A percentile compares a stretch with the other conserved stretches of the same genome.
phyloP scores from a whole-genome alignment of 2,329 filamentous ascomycete species.

The Ophiocordyceps robertsii region DNA sequence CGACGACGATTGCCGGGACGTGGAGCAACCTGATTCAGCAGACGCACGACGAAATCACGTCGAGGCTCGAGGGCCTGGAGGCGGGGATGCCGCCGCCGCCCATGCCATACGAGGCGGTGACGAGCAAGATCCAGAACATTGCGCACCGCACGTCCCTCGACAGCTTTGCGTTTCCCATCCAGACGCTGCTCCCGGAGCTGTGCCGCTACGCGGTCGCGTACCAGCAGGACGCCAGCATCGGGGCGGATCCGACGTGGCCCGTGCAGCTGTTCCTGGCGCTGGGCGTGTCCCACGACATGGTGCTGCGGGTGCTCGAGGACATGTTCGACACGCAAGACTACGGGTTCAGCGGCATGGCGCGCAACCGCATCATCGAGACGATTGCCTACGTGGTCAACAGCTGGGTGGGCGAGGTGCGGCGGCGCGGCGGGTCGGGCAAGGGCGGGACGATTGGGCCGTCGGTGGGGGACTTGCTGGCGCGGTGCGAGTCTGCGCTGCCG shows the following conservation, averaged over 20 bases:
- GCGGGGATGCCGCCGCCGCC: conserved; percentile 24
- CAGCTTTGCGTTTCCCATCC: conserved; percentile 53
- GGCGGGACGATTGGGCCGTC: conserved; percentile 26
- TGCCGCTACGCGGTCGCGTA: conserved; percentile 48
- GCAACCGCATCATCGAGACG: conserved; percentile 40
- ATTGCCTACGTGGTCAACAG: conserved; percentile 34
- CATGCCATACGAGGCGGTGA: conserved; percentile 58
- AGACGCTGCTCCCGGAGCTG: conserved; percentile 45
- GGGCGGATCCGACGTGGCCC: conserved; percentile 43
- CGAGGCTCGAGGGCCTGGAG: conserved; percentile 28
- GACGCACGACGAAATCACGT: conserved; percentile 44
- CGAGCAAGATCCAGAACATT: conserved; percentile 49
- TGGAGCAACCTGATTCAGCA: conserved; percentile 74
- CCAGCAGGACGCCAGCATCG: conserved; percentile 43
- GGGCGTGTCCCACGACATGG: conserved; percentile 41
- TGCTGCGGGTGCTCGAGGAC: conserved; percentile 40
- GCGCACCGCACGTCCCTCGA: conserved; percentile 51
- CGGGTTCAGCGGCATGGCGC: conserved; percentile 38
- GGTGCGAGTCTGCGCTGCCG: conserved; percentile 33
- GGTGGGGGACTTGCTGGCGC: conserved; percentile 34
- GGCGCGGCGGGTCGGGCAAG: conserved; percentile 28
- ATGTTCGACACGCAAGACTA: conserved; percentile 46
- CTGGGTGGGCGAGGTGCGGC: conserved; percentile 36
- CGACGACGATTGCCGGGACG: conserved; percentile 68
- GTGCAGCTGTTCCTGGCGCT: conserved; percentile 41